Evolutionary conservation across 306 rosid genomes (phyloP).

Genomic region (Coriaria nepalensis): DNA sequence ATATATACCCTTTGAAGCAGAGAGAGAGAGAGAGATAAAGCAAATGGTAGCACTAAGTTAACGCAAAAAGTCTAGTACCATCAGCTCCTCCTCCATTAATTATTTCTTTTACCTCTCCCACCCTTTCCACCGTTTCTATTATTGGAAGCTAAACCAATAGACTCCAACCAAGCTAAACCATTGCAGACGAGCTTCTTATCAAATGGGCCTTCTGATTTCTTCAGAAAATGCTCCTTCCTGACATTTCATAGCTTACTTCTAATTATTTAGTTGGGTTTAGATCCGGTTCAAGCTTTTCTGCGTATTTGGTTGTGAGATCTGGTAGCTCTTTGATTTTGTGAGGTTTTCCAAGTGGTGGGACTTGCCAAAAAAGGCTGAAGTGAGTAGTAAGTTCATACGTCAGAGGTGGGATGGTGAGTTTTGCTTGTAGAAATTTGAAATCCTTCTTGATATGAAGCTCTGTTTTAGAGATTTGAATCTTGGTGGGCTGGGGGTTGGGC

Average conservation of each 20-base stretch:
- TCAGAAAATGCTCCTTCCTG: slow-evolving; percentile 15
- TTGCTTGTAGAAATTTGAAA: slow-evolving; percentile 10
- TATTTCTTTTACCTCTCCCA: slow-evolving; percentile 8
- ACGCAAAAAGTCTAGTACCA: slow-evolving; percentile 15
- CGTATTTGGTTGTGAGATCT: slow-evolving; percentile 46
- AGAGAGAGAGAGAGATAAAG: slow-evolving; percentile 13
- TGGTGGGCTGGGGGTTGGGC: slow-evolving; percentile 33
- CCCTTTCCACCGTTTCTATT: slow-evolving; percentile 28
- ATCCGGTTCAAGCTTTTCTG: slow-evolving; percentile 32
- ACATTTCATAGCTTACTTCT: slow-evolving; percentile 10
- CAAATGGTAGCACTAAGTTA: slow-evolving; percentile 9
- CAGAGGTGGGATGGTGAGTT: slow-evolving; percentile 5
- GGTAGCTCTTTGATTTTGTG: slow-evolving; percentile 14
- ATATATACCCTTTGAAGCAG: not conserved
- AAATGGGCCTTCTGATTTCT: slow-evolving; percentile 14
- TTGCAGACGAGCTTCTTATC: not conserved
- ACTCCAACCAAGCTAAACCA: slow-evolving; percentile 11
- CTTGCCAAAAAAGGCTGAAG: no score
- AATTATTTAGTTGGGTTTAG: slow-evolving; percentile 27
- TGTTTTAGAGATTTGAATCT: slow-evolving; percentile 19
- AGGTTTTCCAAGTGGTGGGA: not conserved
- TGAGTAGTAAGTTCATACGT: no score
- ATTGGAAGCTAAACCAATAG: slow-evolving; percentile 23
- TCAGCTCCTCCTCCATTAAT: slow-evolving; percentile 10
- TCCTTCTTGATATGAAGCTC: slow-evolving; percentile 17